A percentile compares a stretch with the other conserved stretches of the same genome.
These are phyloP conservation scores for Triticum aestivum DNA, from an alignment of 176 grass and related monocot genomes.

Conservation along the genomic window IWGSC_CS_RefSeq_v2.1 NC_057809.1:608144373-608144872, in stretches of 20 bases:
- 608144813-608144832: constrained; percentile 40
- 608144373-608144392: constrained; percentile 87
- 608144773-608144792: not conserved
- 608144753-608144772: constrained; percentile 3
- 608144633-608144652: not conserved
- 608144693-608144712: not conserved
- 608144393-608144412: constrained; percentile 86
- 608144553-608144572: not conserved
- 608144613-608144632: not conserved
- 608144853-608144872: constrained; percentile 77
- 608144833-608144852: constrained; percentile 75
- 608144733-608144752: not conserved
- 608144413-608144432: constrained; percentile 89
- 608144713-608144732: not conserved
- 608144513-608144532: not conserved
- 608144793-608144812: not conserved
- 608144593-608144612: not conserved
- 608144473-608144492: not conserved
- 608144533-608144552: not conserved
- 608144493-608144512: not conserved
- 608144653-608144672: not conserved
- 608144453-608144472: not conserved
- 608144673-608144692: not conserved
- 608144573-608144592: not conserved
- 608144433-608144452: constrained; percentile 88